Conservation (phyloP, 148 eudicot genomes). For the Spergularia marina region DNA sequence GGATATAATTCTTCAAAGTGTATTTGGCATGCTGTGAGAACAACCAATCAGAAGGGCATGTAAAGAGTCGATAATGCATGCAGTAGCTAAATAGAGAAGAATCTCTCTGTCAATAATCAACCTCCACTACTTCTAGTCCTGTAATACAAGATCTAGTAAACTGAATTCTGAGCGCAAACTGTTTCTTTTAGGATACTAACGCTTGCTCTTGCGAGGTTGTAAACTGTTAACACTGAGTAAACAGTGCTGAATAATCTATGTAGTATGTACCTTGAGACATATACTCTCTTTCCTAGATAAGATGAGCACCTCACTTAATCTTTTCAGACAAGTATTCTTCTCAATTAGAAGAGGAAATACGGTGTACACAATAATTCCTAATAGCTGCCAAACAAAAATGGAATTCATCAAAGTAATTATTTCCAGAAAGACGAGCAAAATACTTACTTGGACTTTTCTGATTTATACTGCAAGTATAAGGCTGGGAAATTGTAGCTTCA, state of each 20-base stretch:
- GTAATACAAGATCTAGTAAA: not conserved
- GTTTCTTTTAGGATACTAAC: not conserved
- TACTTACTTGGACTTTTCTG: constrained; percentile 36
- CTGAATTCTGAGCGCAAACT: not conserved
- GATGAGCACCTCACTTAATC: no score
- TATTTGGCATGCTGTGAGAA: constrained; percentile 42
- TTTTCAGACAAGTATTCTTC: no score
- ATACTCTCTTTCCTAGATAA: no score
- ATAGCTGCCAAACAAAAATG: not conserved
- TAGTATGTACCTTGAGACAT: no score
- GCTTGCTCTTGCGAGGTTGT: not conserved
- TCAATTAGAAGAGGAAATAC: not conserved
- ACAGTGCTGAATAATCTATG: no score
- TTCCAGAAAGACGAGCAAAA: not conserved
- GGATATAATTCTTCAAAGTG: constrained; percentile 40
- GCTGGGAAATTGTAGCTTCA: constrained; percentile 32
- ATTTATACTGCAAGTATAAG: constrained; percentile 11
- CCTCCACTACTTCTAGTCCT: no score
- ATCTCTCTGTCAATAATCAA: not conserved
- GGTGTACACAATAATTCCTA: not conserved
- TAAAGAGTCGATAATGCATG: not conserved
- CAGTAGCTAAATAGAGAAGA: not conserved
- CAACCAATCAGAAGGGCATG: not conserved
- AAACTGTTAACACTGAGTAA: not conserved
- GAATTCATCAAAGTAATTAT: not conserved